These are phyloP conservation scores for Tarenaya hassleriana DNA, from an alignment of 345 rosid genomes.

Conservation along the genomic window DNA sequence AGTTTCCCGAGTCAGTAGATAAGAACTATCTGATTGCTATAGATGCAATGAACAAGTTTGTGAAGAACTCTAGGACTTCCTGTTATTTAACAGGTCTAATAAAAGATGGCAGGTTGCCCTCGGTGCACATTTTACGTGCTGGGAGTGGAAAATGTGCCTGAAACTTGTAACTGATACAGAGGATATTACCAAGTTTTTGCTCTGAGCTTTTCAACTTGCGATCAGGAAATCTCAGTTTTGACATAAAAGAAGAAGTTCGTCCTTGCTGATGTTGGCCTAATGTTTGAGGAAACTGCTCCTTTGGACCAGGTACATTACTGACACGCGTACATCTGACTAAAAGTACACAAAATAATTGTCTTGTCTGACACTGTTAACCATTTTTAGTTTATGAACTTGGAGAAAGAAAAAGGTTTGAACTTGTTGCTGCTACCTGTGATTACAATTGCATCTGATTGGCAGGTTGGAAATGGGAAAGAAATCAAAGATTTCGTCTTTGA, in stretches of 20 bases:
- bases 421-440: background rate
- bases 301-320: too few species aligned
- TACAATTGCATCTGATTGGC: too few species aligned
- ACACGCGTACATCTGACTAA: too few species aligned
- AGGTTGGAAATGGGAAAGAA: too few species aligned
- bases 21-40: conserved; percentile 37
- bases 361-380: too few species aligned
- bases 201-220: conserved; percentile 12
- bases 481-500: too few species aligned
- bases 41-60: conserved; percentile 47
- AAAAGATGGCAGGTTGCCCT: conserved; percentile 37
- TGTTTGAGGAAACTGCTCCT: too few species aligned
- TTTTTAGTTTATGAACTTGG: too few species aligned
- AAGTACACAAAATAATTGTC: too few species aligned
- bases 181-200: conserved; percentile 4
- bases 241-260: conserved; percentile 9
- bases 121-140: conserved; percentile 16
- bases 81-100: conserved; percentile 41
- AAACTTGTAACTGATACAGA: conserved; percentile 9
- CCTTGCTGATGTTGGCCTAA: conserved; percentile 18
- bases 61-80: conserved; percentile 47
- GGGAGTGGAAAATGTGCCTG: conserved; percentile 19
- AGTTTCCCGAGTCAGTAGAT: conserved; percentile 41
- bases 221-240: conserved; percentile 17
- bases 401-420: too few species aligned